Conservation (phyloP, 2,329 filamentous ascomycete genomes). For the Lachnellula suecica region DNA sequence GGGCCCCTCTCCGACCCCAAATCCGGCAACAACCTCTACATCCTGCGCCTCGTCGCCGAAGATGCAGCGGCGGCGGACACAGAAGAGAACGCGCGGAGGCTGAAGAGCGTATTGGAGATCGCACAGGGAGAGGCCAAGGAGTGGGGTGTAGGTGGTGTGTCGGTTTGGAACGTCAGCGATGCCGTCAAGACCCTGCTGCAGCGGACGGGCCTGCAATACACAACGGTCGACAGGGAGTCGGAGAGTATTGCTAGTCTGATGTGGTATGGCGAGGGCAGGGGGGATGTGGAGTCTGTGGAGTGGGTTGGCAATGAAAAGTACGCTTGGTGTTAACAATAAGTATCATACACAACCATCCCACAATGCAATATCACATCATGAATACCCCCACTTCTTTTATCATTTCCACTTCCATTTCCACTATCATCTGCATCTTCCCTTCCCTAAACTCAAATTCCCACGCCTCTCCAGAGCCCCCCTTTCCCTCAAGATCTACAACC, state of each 20-base stretch:
- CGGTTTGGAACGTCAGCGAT: constrained; percentile 80
- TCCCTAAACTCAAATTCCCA: too few relatives aligned
- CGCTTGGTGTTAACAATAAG: constrained; percentile 64
- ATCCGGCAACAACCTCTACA: constrained; percentile 65
- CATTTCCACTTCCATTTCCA: not conserved
- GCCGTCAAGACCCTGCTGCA: constrained; percentile 48
- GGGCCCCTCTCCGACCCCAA: constrained; percentile 42
- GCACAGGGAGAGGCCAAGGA: constrained; percentile 69
- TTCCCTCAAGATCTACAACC: too few relatives aligned
- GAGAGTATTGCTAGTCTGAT: constrained; percentile 70
- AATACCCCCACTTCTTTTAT: not conserved
- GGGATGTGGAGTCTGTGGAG: constrained; percentile 52
- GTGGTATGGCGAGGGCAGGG: constrained; percentile 62
- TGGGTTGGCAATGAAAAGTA: constrained; percentile 80
- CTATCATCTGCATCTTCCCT: too few relatives aligned
- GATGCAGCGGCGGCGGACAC: constrained; percentile 38
- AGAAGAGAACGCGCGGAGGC: constrained; percentile 47
- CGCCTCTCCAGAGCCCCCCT: too few relatives aligned
- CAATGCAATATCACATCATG: too few relatives aligned
- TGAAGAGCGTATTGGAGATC: constrained; percentile 63
- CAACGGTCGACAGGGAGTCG: constrained; percentile 54
- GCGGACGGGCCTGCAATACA: constrained; percentile 46
- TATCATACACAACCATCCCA: too few relatives aligned
- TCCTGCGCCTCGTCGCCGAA: constrained; percentile 69
- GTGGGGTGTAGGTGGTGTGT: constrained; percentile 69